Evolutionary conservation across 345 rosid species (phyloP).

Genomic region (Hibiscus tridactylites): DNA sequence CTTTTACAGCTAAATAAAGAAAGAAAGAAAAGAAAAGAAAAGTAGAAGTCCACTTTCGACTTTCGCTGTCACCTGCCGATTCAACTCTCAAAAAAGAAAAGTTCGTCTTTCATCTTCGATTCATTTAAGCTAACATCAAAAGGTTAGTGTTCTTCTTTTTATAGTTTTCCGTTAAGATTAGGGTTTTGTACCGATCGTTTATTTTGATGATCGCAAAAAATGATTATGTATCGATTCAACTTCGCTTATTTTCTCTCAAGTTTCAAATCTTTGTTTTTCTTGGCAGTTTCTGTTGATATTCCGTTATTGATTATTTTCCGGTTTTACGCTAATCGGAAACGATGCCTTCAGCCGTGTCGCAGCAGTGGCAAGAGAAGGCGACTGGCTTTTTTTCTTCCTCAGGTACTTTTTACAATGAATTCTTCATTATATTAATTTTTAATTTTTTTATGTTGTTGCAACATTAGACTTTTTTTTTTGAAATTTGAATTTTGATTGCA

Average conservation of each 20-base stretch:
- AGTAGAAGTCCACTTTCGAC: neutral
- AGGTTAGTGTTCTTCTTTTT: neutral
- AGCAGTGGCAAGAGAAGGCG: constrained; percentile 85
- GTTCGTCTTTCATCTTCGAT: neutral
- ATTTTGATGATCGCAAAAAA: neutral
- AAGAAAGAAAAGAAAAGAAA: neutral
- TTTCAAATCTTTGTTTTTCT: neutral
- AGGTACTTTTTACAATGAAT: constrained; percentile 29
- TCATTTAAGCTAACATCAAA: neutral
- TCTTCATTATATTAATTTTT: neutral
- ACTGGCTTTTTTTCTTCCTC: constrained; percentile 83
- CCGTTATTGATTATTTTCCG: too few relatives aligned
- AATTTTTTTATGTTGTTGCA: neutral
- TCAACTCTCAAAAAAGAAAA: neutral
- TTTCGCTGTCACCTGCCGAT: neutral
- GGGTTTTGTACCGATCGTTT: neutral
- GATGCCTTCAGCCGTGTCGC: constrained; percentile 73
- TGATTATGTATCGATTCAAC: neutral
- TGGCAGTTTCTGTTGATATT: too few relatives aligned
- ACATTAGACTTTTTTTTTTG: neutral
- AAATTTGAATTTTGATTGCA: constrained; percentile 18
- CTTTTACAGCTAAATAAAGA: too few relatives aligned
- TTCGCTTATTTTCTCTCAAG: neutral
- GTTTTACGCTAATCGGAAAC: constrained; percentile 7
- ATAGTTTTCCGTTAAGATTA: neutral